A percentile compares a stretch with the other conserved stretches of the same genome.
These are phyloP conservation scores for Arabis hirsuta DNA, from an alignment of 345 rosid species.

Conservation along the genomic window DNA sequence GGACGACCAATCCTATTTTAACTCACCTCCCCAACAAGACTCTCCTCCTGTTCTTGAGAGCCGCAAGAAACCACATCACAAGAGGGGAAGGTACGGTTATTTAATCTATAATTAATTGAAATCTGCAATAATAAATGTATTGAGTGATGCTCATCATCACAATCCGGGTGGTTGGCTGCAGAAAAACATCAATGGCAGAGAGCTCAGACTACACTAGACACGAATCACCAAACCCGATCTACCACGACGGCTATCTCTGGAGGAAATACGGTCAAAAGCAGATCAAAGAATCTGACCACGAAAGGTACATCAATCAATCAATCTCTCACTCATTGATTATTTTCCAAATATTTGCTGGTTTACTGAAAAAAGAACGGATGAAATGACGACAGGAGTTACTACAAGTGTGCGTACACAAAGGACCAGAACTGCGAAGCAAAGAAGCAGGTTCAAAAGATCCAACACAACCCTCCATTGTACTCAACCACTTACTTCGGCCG, in stretches of 20 bases:
- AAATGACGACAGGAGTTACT: slow-evolving; percentile 50
- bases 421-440: slow-evolving; percentile 60
- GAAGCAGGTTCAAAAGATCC: slow-evolving; percentile 56
- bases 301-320: slow-evolving; percentile 44
- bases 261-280: slow-evolving; percentile 66
- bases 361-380: not conserved
- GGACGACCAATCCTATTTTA: slow-evolving; percentile 28
- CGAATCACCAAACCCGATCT: slow-evolving; percentile 36
- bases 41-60: slow-evolving; percentile 34
- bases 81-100: slow-evolving; percentile 37
- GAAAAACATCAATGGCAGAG: slow-evolving; percentile 43
- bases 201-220: slow-evolving; percentile 38
- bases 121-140: not conserved
- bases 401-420: slow-evolving; percentile 56
- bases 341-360: not conserved
- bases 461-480: slow-evolving; percentile 46
- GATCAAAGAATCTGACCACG: slow-evolving; percentile 49
- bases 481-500: slow-evolving; percentile 52
- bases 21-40: slow-evolving; percentile 32
- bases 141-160: slow-evolving; percentile 14
- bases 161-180: slow-evolving; percentile 25
- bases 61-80: slow-evolving; percentile 34
- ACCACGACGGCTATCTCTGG: slow-evolving; percentile 60
- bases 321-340: not conserved
- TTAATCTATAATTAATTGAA: not conserved